These are phyloP conservation scores for Xylaria scruposa DNA, from an alignment of 495 filamentous ascomycete species.

Conservation along the genomic window DNA sequence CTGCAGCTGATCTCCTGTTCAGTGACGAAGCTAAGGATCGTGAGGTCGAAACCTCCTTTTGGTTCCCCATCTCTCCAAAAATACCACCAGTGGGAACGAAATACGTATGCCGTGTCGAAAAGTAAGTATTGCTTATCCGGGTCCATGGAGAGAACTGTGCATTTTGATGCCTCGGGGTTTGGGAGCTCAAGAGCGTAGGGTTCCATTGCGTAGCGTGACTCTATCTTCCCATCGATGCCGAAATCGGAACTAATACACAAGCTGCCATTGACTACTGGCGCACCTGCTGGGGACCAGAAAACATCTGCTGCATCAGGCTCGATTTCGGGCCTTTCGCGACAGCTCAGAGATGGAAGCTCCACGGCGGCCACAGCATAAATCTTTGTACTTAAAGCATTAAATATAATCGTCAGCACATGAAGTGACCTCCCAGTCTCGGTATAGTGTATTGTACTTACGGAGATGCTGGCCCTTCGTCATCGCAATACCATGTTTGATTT, in stretches of 20 bases:
- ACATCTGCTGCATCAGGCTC: not conserved
- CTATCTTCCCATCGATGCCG: not conserved
- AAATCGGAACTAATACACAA: not conserved
- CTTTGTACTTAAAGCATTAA: not conserved
- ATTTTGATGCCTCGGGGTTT: constrained; percentile 1
- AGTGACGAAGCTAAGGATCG: not conserved
- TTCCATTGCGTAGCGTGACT: constrained; percentile 12
- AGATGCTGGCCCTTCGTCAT: not conserved
- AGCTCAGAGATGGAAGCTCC: not conserved
- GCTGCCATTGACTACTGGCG: not conserved
- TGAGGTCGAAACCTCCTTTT: not conserved
- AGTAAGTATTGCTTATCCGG: constrained; percentile 3
- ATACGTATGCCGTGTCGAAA: not conserved
- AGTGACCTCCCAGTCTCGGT: not conserved
- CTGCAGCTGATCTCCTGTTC: not conserved
- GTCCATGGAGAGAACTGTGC: not conserved
- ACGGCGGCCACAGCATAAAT: not conserved
- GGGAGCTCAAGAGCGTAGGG: constrained; percentile 12
- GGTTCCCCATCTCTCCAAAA: constrained; percentile 4
- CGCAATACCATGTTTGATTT: constrained; percentile 15
- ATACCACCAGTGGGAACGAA: not conserved
- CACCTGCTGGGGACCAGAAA: not conserved
- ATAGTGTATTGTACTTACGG: not conserved
- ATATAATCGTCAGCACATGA: not conserved
- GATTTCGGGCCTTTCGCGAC: not conserved